phyloP scores from a whole-genome alignment of 2,329 filamentous ascomycete species.

The Teratosphaeria zuluensis region DNA sequence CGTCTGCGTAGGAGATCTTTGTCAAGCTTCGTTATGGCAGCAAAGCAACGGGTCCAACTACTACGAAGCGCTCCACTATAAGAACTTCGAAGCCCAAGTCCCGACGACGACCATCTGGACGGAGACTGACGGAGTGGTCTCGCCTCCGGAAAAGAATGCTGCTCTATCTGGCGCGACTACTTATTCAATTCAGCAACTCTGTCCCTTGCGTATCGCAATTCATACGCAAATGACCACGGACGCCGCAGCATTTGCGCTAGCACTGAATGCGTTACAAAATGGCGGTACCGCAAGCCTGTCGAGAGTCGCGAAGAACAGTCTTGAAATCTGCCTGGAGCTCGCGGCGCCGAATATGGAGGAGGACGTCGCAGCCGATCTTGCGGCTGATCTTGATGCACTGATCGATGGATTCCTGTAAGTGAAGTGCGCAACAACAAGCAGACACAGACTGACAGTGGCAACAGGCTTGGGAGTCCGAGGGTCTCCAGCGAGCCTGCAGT shows the following conservation, averaged over 20 bases:
- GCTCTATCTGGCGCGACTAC: conserved; percentile 18
- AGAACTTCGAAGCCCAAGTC: conserved; percentile 16
- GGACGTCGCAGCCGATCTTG: conserved; percentile 8
- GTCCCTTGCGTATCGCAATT: conserved; percentile 12
- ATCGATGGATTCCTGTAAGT: conserved; percentile 17
- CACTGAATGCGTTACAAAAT: conserved; percentile 20
- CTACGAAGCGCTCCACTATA: conserved; percentile 17
- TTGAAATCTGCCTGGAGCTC: conserved; percentile 11
- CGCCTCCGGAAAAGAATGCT: conserved; percentile 17
- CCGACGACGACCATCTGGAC: conserved; percentile 22
- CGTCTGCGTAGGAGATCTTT: conserved; percentile 17
- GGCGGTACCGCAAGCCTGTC: conserved; percentile 15
- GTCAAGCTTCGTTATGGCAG: conserved; percentile 22
- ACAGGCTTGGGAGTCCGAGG: conserved; percentile 6
- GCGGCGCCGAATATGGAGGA: conserved; percentile 15
- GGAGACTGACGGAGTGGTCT: conserved; percentile 19
- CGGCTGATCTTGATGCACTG: conserved; percentile 9
- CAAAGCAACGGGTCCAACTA: conserved; percentile 21
- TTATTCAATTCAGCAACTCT: conserved; percentile 17
- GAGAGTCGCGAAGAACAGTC: conserved; percentile 7
- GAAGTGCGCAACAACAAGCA: background rate
- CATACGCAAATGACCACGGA: conserved; percentile 21
- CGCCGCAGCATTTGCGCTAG: conserved; percentile 19
- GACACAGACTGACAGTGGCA: background rate
- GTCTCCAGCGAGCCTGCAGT: conserved; percentile 6